A percentile compares a stretch with the other conserved stretches of the same genome.
phyloP scores from a whole-genome alignment of 2,329 filamentous ascomycete species.

The Ophiosphaerella narmari region DNA sequence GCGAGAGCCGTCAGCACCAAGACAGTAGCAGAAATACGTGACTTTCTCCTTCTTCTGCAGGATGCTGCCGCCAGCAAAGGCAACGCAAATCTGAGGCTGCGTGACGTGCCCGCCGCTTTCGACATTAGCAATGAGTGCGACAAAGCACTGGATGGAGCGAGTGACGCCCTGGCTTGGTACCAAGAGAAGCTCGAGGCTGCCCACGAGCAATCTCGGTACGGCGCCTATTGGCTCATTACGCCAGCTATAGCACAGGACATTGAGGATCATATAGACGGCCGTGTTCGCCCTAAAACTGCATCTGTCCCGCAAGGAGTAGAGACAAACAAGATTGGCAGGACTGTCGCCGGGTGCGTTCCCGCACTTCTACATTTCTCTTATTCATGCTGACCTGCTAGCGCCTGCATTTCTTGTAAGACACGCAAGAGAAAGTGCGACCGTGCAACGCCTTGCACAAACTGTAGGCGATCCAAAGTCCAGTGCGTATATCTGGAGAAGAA shows the following conservation, averaged over 20 bases:
- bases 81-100: constrained; percentile 47
- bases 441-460: constrained; percentile 11
- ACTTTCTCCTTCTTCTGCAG: constrained; percentile 69
- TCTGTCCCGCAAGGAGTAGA: constrained; percentile 14
- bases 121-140: constrained; percentile 73
- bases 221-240: constrained; percentile 68
- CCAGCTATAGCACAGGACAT: constrained; percentile 43
- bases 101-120: constrained; percentile 70
- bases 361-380: background rate
- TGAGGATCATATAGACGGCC: constrained; percentile 28
- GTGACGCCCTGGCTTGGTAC: constrained; percentile 66
- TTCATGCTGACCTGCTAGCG: constrained; percentile 1
- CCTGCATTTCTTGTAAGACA: constrained; percentile 10
- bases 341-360: constrained; percentile 1
- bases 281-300: constrained; percentile 16
- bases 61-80: constrained; percentile 49
- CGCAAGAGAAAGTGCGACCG: constrained; percentile 19
- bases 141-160: constrained; percentile 68
- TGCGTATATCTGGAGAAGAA: constrained; percentile 2
- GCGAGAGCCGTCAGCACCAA: constrained; percentile 70
- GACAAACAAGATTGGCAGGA: constrained; percentile 4
- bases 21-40: constrained; percentile 71
- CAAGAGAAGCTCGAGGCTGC: constrained; percentile 68
- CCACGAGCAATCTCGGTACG: constrained; percentile 65
- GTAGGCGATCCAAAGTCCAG: constrained; percentile 4